Evolutionary conservation across 1,284 basidiomycete genomes (phyloP), one percentile per base, ranked within the genome.

Genomic region (Meira miltonrushii): DNA sequence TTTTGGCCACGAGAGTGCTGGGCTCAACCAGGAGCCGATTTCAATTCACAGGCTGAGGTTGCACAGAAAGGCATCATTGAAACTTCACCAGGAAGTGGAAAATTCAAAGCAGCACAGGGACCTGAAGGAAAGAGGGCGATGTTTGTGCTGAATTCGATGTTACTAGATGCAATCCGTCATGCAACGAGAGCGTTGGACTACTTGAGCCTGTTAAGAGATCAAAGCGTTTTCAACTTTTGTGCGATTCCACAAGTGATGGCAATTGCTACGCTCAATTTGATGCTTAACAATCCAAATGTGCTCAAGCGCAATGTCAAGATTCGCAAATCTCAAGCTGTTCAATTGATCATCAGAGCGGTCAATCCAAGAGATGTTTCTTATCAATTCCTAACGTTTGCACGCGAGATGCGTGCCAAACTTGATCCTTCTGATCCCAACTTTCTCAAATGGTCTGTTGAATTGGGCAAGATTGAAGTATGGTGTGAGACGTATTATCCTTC

Each of bases 1-100:
- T 98, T 98, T 82, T 99, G 95, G 94, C 95, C 94, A 0, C 84
- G 84, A 55, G 90, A 92, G 75, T 90, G 97, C 61, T 98, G 92
- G 92, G 86, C 84, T 19, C 60, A 60, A 19, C 23, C 53, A 9
- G 60, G 58, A 41, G 58, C 69, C 40, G 39, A 49, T 4, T 78
- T 78, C 53, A 15, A 28, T n/a, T 55, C 59, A 10, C 73, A 77
- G 58, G 54, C 65, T 2, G 61, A 75, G 7, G 65, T 78, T 10
- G 71, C 72, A 13, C 28, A 33, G 8, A 50, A 60, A 25, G 74
- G 74, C 10, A 74, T 77, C 53, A 57, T 73, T 28, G 72, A 72
- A 51, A 68, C 61, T 13, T 43, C 40, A 2, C 54, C 64, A 0
- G 75, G 72, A 0, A 57, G 54, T 10, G 52, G 54, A 37, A 57